Conservation (phyloP, 2,329 filamentous ascomycete species). For the Nemania sp. region DNA sequence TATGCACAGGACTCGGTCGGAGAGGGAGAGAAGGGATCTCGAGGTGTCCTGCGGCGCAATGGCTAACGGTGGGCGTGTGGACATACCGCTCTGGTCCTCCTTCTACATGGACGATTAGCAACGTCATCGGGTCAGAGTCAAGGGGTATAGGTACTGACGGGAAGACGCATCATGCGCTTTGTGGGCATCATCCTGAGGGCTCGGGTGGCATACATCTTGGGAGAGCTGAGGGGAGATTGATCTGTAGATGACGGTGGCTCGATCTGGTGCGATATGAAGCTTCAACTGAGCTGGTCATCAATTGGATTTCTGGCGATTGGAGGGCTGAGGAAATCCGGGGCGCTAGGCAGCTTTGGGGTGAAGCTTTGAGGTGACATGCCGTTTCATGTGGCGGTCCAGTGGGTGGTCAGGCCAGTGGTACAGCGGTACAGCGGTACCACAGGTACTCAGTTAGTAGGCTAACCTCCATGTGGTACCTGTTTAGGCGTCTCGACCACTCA, state of each 20-base stretch:
- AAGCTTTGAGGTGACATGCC: background rate
- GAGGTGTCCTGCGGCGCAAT: conserved; percentile 25
- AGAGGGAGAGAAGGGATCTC: conserved; percentile 12
- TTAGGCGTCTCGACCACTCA: conserved; percentile 19
- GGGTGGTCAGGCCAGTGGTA: conserved; percentile 18
- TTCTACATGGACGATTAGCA: conserved; percentile 54
- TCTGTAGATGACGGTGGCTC: conserved; percentile 1
- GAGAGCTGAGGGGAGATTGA: conserved; percentile 33
- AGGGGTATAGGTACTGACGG: conserved; percentile 62
- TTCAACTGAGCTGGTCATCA: conserved; percentile 8
- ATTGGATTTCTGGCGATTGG: conserved; percentile 19
- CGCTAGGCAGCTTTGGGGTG: conserved; percentile 11
- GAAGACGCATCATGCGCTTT: conserved; percentile 69
- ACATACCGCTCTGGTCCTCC: conserved; percentile 71
- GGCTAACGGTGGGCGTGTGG: conserved; percentile 29
- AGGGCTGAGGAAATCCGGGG: conserved; percentile 24
- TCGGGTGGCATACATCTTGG: conserved; percentile 68
- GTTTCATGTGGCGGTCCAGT: conserved; percentile 15
- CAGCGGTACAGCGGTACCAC: background rate
- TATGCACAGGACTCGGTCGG: background rate
- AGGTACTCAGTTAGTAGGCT: no score
- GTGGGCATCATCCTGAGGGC: conserved; percentile 70
- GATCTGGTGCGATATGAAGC: conserved; percentile 19
- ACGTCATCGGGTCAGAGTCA: conserved; percentile 40
- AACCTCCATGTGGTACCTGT: no score